Conservation (phyloP, 768 basidiomycete genomes). For the Auriculariales sp. region DNA sequence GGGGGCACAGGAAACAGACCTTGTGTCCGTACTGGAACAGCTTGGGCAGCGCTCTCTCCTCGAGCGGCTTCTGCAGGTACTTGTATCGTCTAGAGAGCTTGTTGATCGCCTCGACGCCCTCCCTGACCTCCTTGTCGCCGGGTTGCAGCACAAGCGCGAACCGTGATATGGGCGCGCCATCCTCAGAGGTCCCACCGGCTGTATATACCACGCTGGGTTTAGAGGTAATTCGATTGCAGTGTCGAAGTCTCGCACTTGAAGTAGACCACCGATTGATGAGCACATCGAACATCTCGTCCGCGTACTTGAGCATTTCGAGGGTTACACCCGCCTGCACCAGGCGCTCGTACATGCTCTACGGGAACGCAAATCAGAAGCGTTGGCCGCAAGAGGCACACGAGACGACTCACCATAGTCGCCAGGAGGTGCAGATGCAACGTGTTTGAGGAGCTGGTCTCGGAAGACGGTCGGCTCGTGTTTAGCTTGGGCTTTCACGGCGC, state of each 20-base stretch:
- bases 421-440: slow-evolving; percentile 67
- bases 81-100: slow-evolving; percentile 97
- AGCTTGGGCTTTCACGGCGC: slow-evolving; percentile 81
- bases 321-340: slow-evolving; percentile 84
- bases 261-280: slow-evolving; percentile 87
- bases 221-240: no score
- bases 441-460: slow-evolving; percentile 84
- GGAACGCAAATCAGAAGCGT: no score
- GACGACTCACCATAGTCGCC: slow-evolving; percentile 83
- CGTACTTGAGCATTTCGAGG: slow-evolving; percentile 94
- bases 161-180: slow-evolving; percentile 69
- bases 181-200: slow-evolving; percentile 89
- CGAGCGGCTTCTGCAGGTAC: slow-evolving; percentile 95
- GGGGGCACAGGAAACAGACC: no score
- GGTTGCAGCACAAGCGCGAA: slow-evolving; percentile 79
- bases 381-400: no score
- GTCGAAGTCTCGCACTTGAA: no score
- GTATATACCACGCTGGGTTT: no score
- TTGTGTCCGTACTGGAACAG: slow-evolving; percentile 82
- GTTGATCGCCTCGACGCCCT: slow-evolving; percentile 86
- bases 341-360: slow-evolving; percentile 64
- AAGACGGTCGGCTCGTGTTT: slow-evolving; percentile 92
- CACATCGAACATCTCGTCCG: slow-evolving; percentile 91
- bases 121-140: slow-evolving; percentile 68
- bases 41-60: slow-evolving; percentile 65